A percentile compares a stretch with the other conserved stretches of the same genome.
phyloP scores from a whole-genome alignment of 2,329 filamentous ascomycete species.

The Colletotrichum sp. region DNA sequence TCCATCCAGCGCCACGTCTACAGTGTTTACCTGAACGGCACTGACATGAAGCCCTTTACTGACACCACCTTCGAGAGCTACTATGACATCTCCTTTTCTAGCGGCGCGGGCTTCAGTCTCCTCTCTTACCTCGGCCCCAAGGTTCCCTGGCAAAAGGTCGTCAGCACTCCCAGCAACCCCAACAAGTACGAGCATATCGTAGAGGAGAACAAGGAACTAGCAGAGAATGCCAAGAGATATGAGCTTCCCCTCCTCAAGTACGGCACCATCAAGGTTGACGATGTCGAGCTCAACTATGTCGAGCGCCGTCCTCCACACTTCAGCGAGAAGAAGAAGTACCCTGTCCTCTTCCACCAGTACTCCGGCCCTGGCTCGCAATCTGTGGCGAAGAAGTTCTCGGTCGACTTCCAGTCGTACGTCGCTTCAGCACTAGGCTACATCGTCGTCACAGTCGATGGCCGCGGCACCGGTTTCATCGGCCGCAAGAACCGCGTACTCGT shows the following conservation, averaged over 20 bases:
- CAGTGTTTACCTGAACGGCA: conserved; percentile 83
- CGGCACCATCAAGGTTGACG: conserved; percentile 84
- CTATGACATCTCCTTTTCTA: conserved; percentile 85
- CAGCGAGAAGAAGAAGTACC: conserved; percentile 81
- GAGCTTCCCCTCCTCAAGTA: conserved; percentile 86
- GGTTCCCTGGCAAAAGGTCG: conserved; percentile 89
- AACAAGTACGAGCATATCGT: conserved; percentile 71
- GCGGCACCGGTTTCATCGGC: conserved; percentile 90
- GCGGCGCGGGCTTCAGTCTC: conserved; percentile 81
- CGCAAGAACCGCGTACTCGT: conserved; percentile 83
- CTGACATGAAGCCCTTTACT: conserved; percentile 74
- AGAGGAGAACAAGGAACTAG: conserved; percentile 78
- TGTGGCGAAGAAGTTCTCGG: conserved; percentile 78
- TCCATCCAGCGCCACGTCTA: conserved; percentile 93
- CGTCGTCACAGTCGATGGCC: conserved; percentile 91
- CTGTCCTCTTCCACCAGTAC: conserved; percentile 94
- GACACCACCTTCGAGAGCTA: conserved; percentile 77
- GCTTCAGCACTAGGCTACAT: conserved; percentile 88
- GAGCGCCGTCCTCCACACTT: conserved; percentile 93
- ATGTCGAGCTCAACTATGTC: conserved; percentile 72
- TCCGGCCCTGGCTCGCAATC: conserved; percentile 92
- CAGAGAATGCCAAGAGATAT: conserved; percentile 72
- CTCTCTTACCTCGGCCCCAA: conserved; percentile 83
- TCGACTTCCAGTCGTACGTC: conserved; percentile 92
- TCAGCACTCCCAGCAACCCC: conserved; percentile 77